phyloP scores from a whole-genome alignment of 73 alveolate species.

The Stentor roeselii region DNA sequence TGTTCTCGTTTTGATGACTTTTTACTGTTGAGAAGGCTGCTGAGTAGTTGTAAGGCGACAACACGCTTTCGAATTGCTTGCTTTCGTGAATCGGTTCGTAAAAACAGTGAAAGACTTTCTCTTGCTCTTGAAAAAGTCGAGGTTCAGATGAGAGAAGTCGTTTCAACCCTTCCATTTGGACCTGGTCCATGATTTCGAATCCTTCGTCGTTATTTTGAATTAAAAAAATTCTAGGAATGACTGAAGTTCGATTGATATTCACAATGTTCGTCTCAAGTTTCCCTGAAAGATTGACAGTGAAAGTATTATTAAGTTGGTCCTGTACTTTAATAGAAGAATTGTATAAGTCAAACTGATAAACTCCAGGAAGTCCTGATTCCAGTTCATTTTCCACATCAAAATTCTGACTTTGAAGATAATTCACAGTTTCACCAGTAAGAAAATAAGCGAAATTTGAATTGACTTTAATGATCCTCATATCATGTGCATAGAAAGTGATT shows the following conservation, averaged over 20 bases:
- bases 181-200: constrained; percentile 34
- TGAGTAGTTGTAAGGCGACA: not conserved
- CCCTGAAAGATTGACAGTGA: constrained; percentile 56
- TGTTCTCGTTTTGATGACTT: not conserved
- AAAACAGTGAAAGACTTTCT: not conserved
- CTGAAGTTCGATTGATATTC: constrained; percentile 9
- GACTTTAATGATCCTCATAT: constrained; percentile 69
- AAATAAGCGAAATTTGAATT: constrained; percentile 77
- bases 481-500: constrained; percentile 68
- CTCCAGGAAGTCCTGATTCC: constrained; percentile 72
- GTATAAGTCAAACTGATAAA: constrained; percentile 65
- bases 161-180: constrained; percentile 39
- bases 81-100: not conserved
- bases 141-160: not conserved
- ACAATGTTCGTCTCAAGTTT: constrained; percentile 57
- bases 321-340: constrained; percentile 66
- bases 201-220: constrained; percentile 53
- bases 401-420: constrained; percentile 52
- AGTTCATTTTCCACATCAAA: constrained; percentile 79
- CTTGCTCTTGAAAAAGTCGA: not conserved
- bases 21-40: not conserved
- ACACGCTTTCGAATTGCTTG: not conserved
- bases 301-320: constrained; percentile 82
- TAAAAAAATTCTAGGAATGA: constrained; percentile 50
- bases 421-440: constrained; percentile 66